Percentiles rank a stretch among this genome's conserved stretches.
Conservation (phyloP, 495 filamentous ascomycete genomes). For the Trypethelium eluteriae region DNA sequence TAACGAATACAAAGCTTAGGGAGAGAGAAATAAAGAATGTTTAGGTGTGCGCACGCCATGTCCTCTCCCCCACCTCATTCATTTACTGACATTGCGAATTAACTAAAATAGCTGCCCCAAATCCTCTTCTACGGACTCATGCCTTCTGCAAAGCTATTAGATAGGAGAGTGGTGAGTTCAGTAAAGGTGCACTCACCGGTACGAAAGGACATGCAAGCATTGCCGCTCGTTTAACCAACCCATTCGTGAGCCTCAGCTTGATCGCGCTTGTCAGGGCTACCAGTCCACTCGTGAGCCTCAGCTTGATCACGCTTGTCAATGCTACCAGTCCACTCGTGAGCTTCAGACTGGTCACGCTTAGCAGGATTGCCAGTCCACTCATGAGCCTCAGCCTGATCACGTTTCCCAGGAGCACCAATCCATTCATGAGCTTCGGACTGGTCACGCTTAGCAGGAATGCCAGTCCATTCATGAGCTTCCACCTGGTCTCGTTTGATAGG, state of each 20-base stretch:
- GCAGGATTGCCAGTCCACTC: neutral
- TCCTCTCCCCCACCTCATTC: too few species aligned
- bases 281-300: neutral
- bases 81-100: too few species aligned
- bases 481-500: neutral
- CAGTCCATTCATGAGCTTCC: neutral
- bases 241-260: neutral
- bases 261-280: neutral
- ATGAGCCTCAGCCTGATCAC: neutral
- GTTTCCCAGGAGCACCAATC: neutral
- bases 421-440: neutral
- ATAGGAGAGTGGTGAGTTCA: too few species aligned
- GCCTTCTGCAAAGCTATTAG: too few species aligned
- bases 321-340: neutral
- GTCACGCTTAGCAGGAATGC: neutral
- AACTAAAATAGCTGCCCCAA: too few species aligned
- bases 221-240: neutral
- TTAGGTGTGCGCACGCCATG: too few species aligned
- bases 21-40: too few species aligned
- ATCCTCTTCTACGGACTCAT: too few species aligned
- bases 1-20: too few species aligned
- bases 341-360: neutral
- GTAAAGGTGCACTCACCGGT: too few species aligned
- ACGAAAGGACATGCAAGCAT: neutral
- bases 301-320: neutral